Evolutionary conservation across 2,329 filamentous ascomycete genomes (phyloP), one percentile per base, ranked within the genome.

Genomic region (Fusarium floridanum): DNA sequence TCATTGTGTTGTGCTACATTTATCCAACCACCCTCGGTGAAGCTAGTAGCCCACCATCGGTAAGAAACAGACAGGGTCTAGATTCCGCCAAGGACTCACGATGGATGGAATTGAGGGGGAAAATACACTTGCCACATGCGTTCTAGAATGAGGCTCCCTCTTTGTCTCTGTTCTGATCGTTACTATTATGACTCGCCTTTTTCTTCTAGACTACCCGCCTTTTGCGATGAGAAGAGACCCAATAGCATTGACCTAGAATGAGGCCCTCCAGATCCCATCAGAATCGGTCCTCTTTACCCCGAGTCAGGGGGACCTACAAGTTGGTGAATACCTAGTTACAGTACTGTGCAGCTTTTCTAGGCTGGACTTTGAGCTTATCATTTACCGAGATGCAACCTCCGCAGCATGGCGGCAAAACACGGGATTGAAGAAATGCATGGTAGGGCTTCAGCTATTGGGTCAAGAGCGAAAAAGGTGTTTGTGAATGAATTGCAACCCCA

Each of bases 121-220:
- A 70, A 41, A 34, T 24, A 34, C 34, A 45, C 32, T 48, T 63
- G 45, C 55, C 57, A 62, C 37, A 22, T 64, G 14, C n/a, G 56
- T 34, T 70, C 62, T 75, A 70, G 69, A 62, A 43, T 67, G 53
- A 48, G 50, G 53, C 39, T 57, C 62, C 62, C 62, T 17, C 61
- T 22, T n/a, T 32, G 27, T 37, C 62, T 48, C 65, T 16, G n/a
- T n/a, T 50, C 43, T 43, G 34, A 45, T 43, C 32, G 48, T 50
- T 36, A 22, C 55, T 22, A 39, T 60, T 22, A 39, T 60, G 53
- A 43, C 34, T 55, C 37, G 39, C 12, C 7, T 29, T 32, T 70
- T 22, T 22, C 36, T 74, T 73, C 72, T 74, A 66, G 72, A 72
- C 65, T 62, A 64, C 59, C 61, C 61, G 39, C 64, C 56, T 34